Base-by-base conservation (phyloP, 352 stramenopile genomes). In the Pythium dissimile region DNA sequence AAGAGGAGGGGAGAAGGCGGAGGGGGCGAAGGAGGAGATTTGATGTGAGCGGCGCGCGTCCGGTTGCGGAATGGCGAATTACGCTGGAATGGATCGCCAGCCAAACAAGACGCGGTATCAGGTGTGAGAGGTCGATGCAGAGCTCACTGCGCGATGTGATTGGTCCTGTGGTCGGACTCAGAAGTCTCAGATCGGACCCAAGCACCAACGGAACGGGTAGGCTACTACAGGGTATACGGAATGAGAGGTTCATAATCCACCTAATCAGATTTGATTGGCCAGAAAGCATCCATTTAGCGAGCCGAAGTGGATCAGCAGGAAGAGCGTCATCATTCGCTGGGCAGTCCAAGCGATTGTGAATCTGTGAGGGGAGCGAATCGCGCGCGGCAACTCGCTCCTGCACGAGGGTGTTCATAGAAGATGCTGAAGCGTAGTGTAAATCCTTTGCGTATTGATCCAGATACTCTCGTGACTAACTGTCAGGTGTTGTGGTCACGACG, bases 101-200 rank as follows among this genome's bases (percentile, higher is more conserved):
- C 15, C 43, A 31, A 27, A 49, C 20, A 30, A 20, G n/a, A 27
- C 37, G 39, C 32, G 23, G 30, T 56, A 66, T 66, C 26, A 34
- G 18, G 28, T 60, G 23, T 50, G 49, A 48, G 32, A 60, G 58
- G 58, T 53, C n/a, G 35, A 7, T 8, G 34, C n/a, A n/a, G n/a
- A n/a, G n/a, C n/a, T n/a, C n/a, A n/a, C 5, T 7, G 21, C 16
- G 27, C 4, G 13, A 28, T 38, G 18, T 38, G 11, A 57, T 34
- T 60, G 20, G 49, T 12, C 3, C 11, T 43, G 26, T 66, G 42
- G 53, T 54, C 54, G 20, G 58, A 54, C 38, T 64, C 57, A 58
- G 57, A 64, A 10, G 41, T 34, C 49, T 59, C 48, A 64, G 57
- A 56, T 10, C 0, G 8, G n/a, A 21, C 4, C 58, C 58, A 66